phyloP scores from a whole-genome alignment of 495 filamentous ascomycete species.

The Podospora australis region DNA sequence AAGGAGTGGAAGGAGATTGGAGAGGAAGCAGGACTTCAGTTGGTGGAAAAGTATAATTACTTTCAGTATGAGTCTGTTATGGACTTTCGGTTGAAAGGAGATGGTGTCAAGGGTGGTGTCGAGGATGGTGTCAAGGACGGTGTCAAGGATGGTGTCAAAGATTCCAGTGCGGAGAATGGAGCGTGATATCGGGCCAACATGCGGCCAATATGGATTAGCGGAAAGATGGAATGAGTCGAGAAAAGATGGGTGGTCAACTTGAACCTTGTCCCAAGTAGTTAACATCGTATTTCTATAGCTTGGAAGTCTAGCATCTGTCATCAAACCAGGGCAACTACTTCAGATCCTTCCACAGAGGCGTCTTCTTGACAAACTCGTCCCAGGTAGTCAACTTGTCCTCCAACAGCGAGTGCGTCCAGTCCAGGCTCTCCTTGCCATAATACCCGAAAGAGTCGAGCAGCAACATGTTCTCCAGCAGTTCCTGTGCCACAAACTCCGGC shows the following conservation, averaged over 20 bases:
- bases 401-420: slow-evolving; percentile 28
- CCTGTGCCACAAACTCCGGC: slow-evolving; percentile 37
- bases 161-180: no score
- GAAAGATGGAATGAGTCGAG: no score
- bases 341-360: not conserved
- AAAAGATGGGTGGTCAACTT: no score
- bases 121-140: no score
- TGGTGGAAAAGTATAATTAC: not conserved
- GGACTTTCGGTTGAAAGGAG: not conserved
- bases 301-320: no score
- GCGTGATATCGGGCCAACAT: no score
- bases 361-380: slow-evolving; percentile 29
- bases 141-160: no score
- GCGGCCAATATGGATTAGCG: no score
- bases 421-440: slow-evolving; percentile 38
- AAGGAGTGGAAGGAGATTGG: not conserved
- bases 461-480: slow-evolving; percentile 50
- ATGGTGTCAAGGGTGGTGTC: no score
- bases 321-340: no score
- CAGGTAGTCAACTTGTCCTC: slow-evolving; percentile 35
- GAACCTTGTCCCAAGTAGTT: no score
- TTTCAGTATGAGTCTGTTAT: not conserved
- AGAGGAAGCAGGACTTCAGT: not conserved
- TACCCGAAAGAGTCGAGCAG: slow-evolving; percentile 47
- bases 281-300: no score